Percentiles rank a stretch among this genome's conserved stretches.
Conservation (phyloP, 345 rosid genomes). For the Citrus glauca region DNA sequence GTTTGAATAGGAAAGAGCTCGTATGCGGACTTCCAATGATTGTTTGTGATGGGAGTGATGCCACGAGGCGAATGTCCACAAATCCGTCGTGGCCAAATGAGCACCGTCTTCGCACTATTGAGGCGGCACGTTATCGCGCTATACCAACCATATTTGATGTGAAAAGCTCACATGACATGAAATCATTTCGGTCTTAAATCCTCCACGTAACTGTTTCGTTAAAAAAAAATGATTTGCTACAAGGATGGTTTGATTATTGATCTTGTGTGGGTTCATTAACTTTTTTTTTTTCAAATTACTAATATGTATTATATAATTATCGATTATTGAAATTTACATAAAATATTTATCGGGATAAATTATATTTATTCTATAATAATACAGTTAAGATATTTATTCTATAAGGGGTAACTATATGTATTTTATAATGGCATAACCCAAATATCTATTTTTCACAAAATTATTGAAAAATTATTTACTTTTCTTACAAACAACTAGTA, state of each 20-base stretch:
- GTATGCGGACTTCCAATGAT: background rate
- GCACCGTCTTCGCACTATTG: background rate
- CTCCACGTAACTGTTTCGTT: background rate
- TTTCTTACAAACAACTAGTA: too few species aligned
- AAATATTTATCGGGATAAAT: too few species aligned
- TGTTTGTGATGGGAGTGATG: background rate
- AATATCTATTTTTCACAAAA: accelerated
- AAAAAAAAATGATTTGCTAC: background rate
- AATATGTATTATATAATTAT: too few species aligned
- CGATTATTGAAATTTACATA: too few species aligned
- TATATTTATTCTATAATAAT: too few species aligned
- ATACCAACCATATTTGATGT: background rate
- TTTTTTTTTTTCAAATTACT: too few species aligned
- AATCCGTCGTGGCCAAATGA: slow-evolving; percentile 7
- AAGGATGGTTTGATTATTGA: background rate
- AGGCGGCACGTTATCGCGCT: background rate
- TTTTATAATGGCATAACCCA: accelerated
- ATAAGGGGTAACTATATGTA: accelerated
- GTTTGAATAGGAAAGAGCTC: too few species aligned
- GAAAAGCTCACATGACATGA: background rate
- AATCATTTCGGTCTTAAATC: background rate
- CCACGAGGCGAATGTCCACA: background rate
- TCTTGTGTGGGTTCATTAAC: too few species aligned
- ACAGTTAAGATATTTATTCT: accelerated
- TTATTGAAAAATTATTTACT: too few species aligned